A percentile compares a stretch with the other conserved stretches of the same genome.
Conservation (phyloP, 2,329 filamentous ascomycete species). For the Xylaria sp. region DNA sequence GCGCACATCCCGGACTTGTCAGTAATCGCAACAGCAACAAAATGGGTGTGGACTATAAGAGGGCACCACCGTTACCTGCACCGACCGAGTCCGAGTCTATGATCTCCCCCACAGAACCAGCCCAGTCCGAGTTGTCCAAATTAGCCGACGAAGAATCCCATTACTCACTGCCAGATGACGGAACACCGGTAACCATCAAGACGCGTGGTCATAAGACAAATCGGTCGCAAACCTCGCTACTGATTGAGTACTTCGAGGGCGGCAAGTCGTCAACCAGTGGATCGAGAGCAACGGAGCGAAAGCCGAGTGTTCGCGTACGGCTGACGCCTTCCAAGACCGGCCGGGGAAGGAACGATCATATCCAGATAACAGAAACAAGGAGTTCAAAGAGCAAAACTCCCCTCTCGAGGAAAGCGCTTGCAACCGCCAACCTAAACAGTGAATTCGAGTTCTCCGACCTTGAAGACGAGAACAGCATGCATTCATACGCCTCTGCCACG, state of each 20-base stretch:
- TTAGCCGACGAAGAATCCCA: constrained; percentile 73
- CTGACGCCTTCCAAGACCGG: constrained; percentile 80
- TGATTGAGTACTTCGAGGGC: constrained; percentile 95
- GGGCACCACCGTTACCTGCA: constrained; percentile 72
- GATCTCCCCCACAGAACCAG: constrained; percentile 66
- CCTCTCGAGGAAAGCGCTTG: constrained; percentile 46
- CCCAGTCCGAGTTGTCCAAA: constrained; percentile 68
- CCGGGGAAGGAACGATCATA: constrained; percentile 71
- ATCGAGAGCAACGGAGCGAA: constrained; percentile 63
- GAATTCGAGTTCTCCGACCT: constrained; percentile 53
- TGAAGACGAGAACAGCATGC: constrained; percentile 70
- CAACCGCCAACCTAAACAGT: constrained; percentile 64
- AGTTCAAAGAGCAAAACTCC: constrained; percentile 74
- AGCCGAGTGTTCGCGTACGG: constrained; percentile 80
- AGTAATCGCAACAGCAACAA: constrained; percentile 42
- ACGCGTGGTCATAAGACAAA: constrained; percentile 68
- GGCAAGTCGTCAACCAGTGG: constrained; percentile 66
- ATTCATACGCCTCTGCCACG: constrained; percentile 77
- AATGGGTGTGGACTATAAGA: constrained; percentile 63
- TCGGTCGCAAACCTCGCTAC: constrained; percentile 83
- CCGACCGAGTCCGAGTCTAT: constrained; percentile 76
- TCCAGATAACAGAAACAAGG: constrained; percentile 85
- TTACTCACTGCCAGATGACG: constrained; percentile 84
- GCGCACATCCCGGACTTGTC: constrained; percentile 28
- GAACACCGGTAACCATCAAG: constrained; percentile 88